Evolutionary conservation across 2,329 filamentous ascomycete species (phyloP).

Genomic region (Tolypocladium tundrense): DNA sequence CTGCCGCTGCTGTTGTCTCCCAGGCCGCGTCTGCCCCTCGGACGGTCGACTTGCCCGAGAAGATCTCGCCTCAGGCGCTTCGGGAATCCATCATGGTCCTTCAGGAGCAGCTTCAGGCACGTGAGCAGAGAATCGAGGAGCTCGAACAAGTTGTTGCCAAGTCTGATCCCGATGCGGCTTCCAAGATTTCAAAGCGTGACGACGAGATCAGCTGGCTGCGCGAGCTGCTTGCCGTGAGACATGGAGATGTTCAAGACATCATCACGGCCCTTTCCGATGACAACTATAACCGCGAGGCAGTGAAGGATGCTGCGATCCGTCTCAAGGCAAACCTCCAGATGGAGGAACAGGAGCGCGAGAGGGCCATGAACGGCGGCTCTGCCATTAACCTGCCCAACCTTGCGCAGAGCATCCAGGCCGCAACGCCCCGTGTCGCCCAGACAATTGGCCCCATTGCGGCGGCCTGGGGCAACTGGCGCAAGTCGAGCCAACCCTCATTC

Average conservation of each 20-base stretch:
- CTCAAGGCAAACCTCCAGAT: slow-evolving; percentile 93
- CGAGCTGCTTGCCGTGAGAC: slow-evolving; percentile 80
- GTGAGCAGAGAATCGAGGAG: slow-evolving; percentile 80
- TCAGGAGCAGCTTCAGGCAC: slow-evolving; percentile 92
- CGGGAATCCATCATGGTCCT: slow-evolving; percentile 93
- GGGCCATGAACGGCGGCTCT: slow-evolving; percentile 62
- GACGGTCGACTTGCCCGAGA: slow-evolving; percentile 56
- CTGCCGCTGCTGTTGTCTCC: slow-evolving; percentile 10
- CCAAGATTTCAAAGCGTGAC: slow-evolving; percentile 81
- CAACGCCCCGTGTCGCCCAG: slow-evolving; percentile 74
- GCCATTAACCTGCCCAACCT: slow-evolving; percentile 63
- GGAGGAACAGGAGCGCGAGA: slow-evolving; percentile 92
- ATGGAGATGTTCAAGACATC: slow-evolving; percentile 87
- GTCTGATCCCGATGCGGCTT: slow-evolving; percentile 65
- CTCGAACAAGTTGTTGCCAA: slow-evolving; percentile 63
- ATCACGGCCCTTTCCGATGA: slow-evolving; percentile 69
- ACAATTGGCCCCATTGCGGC: slow-evolving; percentile 69
- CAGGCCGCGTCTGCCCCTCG: slow-evolving; percentile 16
- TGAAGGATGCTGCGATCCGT: slow-evolving; percentile 85
- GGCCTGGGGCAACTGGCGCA: slow-evolving; percentile 96
- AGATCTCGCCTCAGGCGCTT: slow-evolving; percentile 86
- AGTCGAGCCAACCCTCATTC: slow-evolving; percentile 45
- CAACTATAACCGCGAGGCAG: slow-evolving; percentile 63
- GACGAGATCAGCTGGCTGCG: slow-evolving; percentile 93
- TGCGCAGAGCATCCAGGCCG: slow-evolving; percentile 65